Conservation (phyloP, 179 eudicot genomes). For the Pouteria campechiana region DNA sequence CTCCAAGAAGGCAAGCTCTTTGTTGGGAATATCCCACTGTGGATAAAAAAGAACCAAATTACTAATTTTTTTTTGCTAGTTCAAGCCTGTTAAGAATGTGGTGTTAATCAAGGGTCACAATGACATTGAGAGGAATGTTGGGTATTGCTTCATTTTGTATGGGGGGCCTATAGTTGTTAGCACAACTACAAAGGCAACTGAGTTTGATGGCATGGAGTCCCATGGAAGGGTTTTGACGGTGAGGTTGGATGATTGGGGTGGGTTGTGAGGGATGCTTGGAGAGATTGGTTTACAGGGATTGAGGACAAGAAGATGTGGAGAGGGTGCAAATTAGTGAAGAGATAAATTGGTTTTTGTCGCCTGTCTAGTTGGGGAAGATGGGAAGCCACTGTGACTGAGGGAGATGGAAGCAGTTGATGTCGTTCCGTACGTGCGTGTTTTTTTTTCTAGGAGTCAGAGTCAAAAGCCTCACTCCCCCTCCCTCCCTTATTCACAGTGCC, state of each 20-base stretch:
- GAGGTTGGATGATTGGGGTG: constrained; percentile 79
- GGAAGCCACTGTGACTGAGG: no score
- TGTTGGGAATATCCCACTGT: constrained; percentile 71
- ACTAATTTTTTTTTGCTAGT: constrained; percentile 68
- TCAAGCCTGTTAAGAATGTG: constrained; percentile 68
- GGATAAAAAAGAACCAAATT: constrained; percentile 67
- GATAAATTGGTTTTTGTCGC: no score
- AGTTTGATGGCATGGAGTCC: constrained; percentile 92
- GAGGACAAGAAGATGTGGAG: no score
- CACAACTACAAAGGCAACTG: constrained; percentile 73
- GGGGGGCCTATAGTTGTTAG: constrained; percentile 39
- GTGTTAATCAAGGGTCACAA: constrained; percentile 69
- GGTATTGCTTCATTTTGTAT: constrained; percentile 77
- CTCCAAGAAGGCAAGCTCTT: constrained; percentile 72
- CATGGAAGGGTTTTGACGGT: constrained; percentile 89
- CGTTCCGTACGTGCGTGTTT: no score
- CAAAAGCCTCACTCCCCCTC: no score
- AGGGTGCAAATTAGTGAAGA: no score
- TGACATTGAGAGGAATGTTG: constrained; percentile 61
- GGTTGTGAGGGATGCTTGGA: constrained; percentile 28
- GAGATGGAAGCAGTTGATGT: no score
- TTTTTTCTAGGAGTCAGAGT: no score
- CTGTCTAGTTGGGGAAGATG: no score
- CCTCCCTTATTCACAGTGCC: no score
- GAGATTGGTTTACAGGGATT: no score